These are phyloP conservation scores for Aureobasidium sp. DNA, from an alignment of 2,329 filamentous ascomycete species.

Conservation along the genomic window DNA sequence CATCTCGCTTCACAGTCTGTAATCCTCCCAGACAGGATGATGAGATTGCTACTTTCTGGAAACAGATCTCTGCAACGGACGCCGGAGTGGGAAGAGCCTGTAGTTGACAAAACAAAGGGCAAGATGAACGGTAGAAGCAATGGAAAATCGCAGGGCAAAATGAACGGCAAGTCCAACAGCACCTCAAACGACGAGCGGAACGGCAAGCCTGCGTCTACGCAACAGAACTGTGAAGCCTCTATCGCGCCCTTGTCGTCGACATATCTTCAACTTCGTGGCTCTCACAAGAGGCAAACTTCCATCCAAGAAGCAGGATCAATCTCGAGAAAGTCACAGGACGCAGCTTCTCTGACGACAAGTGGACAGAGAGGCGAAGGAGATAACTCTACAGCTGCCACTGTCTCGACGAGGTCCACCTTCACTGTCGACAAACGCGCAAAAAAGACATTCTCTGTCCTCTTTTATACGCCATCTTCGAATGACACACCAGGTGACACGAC, in stretches of 20 bases:
- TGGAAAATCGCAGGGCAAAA: background rate
- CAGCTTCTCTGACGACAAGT: background rate
- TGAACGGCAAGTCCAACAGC: background rate
- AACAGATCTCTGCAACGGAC: background rate
- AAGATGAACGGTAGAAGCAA: background rate
- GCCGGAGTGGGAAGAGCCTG: background rate
- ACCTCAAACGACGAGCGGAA: background rate
- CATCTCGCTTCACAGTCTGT: conserved; percentile 1
- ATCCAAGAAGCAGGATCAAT: conserved; percentile 13
- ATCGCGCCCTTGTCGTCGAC: background rate
- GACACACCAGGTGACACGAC: conserved; percentile 41
- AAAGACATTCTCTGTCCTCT: conserved; percentile 39
- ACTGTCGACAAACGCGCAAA: conserved; percentile 31
- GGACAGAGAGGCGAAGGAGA: background rate
- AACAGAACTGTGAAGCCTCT: background rate
- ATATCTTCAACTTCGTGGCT: background rate
- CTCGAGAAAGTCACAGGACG: background rate
- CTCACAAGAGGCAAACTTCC: background rate
- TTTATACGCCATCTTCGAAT: conserved; percentile 29
- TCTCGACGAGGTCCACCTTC: conserved; percentile 20
- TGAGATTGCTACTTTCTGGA: conserved; percentile 1
- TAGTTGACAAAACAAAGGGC: background rate
- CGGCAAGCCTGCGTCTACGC: background rate
- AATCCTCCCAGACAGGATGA: background rate
- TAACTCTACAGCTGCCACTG: background rate